Base-by-base conservation (phyloP, 768 basidiomycete species). In the Termitomyces eurrhizus region DNA sequence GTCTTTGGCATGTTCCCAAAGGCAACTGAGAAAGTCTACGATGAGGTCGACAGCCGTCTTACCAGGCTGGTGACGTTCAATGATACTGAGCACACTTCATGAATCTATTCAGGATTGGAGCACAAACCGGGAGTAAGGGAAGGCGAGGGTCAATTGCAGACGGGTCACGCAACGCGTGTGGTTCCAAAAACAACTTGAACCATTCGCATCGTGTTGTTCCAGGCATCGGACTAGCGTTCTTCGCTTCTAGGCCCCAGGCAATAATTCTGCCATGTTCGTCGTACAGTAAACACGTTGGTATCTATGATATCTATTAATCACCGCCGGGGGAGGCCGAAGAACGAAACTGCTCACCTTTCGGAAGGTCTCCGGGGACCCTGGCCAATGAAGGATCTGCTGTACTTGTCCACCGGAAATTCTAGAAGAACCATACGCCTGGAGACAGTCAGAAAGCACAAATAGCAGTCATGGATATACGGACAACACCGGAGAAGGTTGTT, bases 141-240 rank as follows among this genome's bases (percentile, higher is more conserved):
- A 95, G 78, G 39, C 93, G 87, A 56, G 87, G 88, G 75, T 95
- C 92, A 35, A 92, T 70, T 1, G 82, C 70, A 32, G 80, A 79
- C 64, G 88, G 83, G 68, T 92, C 88, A 37, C 92, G 87, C 49
- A 94, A 77, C 0, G 85, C 90, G 56, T 83, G 83, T 3, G 93
- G 93, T 67, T 94, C 92, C 59, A 95, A 78, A 72, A 91, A 92
- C 55, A 95, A 76, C 68, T 95, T 95, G 79, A 94, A 95, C 80
- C 81, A 83, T 72, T 83, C 82, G 63, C 81, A 82, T 58, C 78
- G 74, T 18, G 74, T 76, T 12, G 83, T 85, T 7, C 91, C 90
- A 3, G 82, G 78, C 74, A 87, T 81, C 3, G 85, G 83, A 24
- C 83, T 82, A 2, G 89, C 83, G 66, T 89, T 91, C 77, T 93